phyloP scores from a whole-genome alignment of 371 early-diverging fungal genomes.

The Mucor indicus region DNA sequence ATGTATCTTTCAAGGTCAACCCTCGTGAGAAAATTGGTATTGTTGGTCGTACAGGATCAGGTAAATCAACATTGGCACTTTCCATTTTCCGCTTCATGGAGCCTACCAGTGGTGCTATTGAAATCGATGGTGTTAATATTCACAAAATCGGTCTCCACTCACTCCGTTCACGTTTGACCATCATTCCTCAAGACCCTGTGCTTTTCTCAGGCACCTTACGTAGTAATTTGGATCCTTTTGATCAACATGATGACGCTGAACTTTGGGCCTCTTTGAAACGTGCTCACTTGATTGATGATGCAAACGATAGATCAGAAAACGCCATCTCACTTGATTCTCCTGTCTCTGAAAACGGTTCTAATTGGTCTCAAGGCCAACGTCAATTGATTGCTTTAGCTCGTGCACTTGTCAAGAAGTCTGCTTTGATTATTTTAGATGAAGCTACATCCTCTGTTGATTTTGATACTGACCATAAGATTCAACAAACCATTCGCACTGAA shows the following conservation, averaged over 20 bases:
- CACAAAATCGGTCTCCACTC: conserved; percentile 60
- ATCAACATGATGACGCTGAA: conserved; percentile 61
- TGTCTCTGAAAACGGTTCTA: conserved; percentile 73
- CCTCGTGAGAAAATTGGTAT: conserved; percentile 62
- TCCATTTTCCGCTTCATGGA: conserved; percentile 78
- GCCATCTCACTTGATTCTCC: conserved; percentile 58
- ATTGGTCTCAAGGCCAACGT: conserved; percentile 84
- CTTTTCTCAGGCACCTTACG: conserved; percentile 79
- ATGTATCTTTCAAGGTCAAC: conserved; percentile 56
- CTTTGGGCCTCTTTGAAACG: conserved; percentile 75
- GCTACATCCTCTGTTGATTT: conserved; percentile 82
- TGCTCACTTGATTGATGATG: conserved; percentile 59
- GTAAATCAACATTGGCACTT: conserved; percentile 65
- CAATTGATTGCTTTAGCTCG: conserved; percentile 88
- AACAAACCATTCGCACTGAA: conserved; percentile 74
- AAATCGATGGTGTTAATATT: conserved; percentile 74
- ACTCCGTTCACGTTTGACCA: conserved; percentile 59
- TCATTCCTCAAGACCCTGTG: conserved; percentile 75
- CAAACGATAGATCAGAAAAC: conserved; percentile 23
- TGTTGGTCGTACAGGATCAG: conserved; percentile 56
- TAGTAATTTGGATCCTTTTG: conserved; percentile 76
- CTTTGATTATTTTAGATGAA: conserved; percentile 85
- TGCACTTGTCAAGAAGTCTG: conserved; percentile 72
- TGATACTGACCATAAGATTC: conserved; percentile 74
- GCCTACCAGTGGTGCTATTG: conserved; percentile 53